These are phyloP conservation scores for Saksenaea oblongispora DNA, from an alignment of 371 early-diverging fungal genomes.

Conservation along the genomic window DNA sequence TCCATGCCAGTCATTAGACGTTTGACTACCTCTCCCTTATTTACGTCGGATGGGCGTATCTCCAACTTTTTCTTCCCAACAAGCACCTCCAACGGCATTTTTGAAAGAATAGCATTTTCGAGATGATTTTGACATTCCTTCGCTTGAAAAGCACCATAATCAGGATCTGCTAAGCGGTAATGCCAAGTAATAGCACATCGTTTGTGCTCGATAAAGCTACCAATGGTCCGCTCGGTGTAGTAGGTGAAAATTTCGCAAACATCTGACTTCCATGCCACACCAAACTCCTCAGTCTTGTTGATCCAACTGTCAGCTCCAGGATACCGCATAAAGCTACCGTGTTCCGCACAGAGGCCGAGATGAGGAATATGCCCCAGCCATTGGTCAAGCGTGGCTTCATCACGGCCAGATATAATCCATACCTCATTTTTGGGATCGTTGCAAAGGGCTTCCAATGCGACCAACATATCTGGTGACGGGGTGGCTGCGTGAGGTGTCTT, in stretches of 20 bases:
- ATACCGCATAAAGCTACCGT: conserved; percentile 68
- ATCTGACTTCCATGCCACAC: conserved; percentile 86
- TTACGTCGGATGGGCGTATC: conserved; percentile 78
- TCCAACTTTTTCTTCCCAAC: conserved; percentile 97
- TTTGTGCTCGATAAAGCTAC: conserved; percentile 85
- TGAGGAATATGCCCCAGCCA: conserved; percentile 83
- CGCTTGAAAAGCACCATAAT: conserved; percentile 82
- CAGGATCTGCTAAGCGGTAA: conserved; percentile 87
- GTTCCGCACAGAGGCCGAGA: conserved; percentile 82
- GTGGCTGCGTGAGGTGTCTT: conserved; percentile 68
- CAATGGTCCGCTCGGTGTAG: conserved; percentile 89
- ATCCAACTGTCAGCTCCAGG: conserved; percentile 69
- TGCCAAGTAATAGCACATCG: conserved; percentile 88
- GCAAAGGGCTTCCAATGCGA: conserved; percentile 64
- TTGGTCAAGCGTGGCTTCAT: conserved; percentile 76
- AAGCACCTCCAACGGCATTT: conserved; percentile 91
- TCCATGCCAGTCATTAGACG: conserved; percentile 68
- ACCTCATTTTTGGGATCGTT: conserved; percentile 82
- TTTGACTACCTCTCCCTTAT: conserved; percentile 94
- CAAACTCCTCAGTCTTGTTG: conserved; percentile 79
- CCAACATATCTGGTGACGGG: conserved; percentile 71
- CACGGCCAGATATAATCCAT: conserved; percentile 94
- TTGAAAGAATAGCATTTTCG: conserved; percentile 83
- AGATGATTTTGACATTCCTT: conserved; percentile 93
- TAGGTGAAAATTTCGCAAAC: conserved; percentile 86